A percentile compares a stretch with the other conserved stretches of the same genome.
These are phyloP conservation scores for Rugonectria rugulosa DNA, from an alignment of 2,329 filamentous ascomycete species.

Conservation along the genomic window DNA sequence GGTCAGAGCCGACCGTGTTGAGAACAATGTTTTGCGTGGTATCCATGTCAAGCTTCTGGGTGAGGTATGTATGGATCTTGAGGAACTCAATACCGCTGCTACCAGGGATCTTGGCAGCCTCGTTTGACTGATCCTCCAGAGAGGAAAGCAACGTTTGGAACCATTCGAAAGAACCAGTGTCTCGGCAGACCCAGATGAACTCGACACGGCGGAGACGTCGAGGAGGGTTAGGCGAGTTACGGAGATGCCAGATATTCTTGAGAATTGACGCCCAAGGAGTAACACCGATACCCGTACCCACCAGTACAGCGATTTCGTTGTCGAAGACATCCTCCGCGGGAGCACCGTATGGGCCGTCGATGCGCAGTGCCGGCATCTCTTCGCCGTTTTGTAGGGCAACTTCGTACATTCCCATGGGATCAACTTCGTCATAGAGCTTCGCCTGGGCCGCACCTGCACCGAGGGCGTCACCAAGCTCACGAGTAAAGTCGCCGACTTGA, in stretches of 20 bases:
- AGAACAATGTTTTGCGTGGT: constrained; percentile 96
- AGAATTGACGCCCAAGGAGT: constrained; percentile 87
- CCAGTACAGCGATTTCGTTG: constrained; percentile 86
- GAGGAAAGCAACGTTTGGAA: constrained; percentile 94
- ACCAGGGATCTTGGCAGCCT: constrained; percentile 71
- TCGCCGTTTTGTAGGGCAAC: constrained; percentile 93
- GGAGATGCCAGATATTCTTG: constrained; percentile 98
- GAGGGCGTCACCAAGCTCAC: constrained; percentile 91
- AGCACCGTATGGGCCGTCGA: constrained; percentile 95
- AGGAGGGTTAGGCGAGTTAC: constrained; percentile 87
- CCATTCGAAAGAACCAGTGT: constrained; percentile 97
- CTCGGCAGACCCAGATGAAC: constrained; percentile 99
- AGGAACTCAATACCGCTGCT: constrained; percentile 83
- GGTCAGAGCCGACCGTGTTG: constrained; percentile 87
- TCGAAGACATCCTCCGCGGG: constrained; percentile 97
- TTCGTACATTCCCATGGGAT: constrained; percentile 97
- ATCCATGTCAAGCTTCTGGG: constrained; percentile 89
- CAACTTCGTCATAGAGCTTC: constrained; percentile 88
- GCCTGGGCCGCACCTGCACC: constrained; percentile 87
- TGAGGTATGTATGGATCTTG: constrained; percentile 97
- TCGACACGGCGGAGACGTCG: constrained; percentile 91
- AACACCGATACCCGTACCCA: constrained; percentile 87
- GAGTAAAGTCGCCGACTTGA: constrained; percentile 96
- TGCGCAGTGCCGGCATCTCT: constrained; percentile 86
- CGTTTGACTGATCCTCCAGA: constrained; percentile 83